Evolutionary conservation across 164 flowering plant genomes (phyloP).

Genomic region (Vitis cinerea): DNA sequence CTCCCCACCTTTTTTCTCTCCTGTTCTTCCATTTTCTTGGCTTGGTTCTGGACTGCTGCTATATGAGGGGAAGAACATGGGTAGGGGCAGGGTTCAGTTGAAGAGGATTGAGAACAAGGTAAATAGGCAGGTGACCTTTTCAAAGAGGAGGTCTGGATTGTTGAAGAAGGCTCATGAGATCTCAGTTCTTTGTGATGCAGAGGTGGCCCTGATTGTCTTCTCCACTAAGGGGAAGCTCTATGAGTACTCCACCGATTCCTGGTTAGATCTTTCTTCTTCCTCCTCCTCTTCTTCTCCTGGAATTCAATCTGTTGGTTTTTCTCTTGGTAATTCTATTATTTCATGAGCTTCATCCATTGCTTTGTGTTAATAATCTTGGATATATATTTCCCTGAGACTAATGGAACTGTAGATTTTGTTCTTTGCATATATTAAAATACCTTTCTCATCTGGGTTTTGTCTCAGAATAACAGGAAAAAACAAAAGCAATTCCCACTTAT

Average conservation of each 20-base stretch:
- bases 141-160: conserved; percentile 52
- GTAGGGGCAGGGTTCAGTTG: conserved; percentile 59
- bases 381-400: too few species aligned
- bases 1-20: neutral
- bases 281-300: neutral
- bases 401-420: too few species aligned
- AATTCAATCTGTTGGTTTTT: neutral
- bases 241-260: conserved; percentile 52
- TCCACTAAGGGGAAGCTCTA: conserved; percentile 59
- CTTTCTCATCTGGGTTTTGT: too few species aligned
- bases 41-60: neutral
- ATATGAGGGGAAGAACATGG: conserved; percentile 26
- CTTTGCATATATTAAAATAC: too few species aligned
- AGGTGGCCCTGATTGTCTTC: conserved; percentile 55
- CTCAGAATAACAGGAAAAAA: too few species aligned
- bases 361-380: too few species aligned
- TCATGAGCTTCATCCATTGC: too few species aligned
- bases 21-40: neutral
- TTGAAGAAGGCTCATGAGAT: conserved; percentile 67
- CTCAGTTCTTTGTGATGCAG: conserved; percentile 62
- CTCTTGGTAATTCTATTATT: neutral
- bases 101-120: conserved; percentile 64
- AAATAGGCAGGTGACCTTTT: conserved; percentile 61
- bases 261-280: conserved; percentile 23
- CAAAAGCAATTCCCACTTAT: too few species aligned